Conservation (phyloP, 2,329 filamentous ascomycete genomes). For the Penicillium sp. region DNA sequence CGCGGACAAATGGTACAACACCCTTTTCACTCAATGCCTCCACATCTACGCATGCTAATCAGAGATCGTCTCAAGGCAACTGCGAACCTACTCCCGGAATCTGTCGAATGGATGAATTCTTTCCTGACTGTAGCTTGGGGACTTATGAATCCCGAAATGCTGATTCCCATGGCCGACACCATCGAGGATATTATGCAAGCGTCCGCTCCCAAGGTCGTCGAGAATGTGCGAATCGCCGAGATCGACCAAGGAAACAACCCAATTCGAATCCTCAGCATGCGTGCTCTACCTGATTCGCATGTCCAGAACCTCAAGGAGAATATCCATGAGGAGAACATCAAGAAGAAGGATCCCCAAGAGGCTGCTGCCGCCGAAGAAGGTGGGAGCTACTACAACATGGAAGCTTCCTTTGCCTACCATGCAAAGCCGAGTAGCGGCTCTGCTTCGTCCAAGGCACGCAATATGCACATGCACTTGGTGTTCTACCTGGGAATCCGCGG, state of each 20-base stretch:
- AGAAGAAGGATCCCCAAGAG: constrained; percentile 82
- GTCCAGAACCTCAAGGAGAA: constrained; percentile 80
- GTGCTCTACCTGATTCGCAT: constrained; percentile 79
- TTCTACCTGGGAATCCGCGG: constrained; percentile 92
- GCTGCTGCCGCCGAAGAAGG: constrained; percentile 86
- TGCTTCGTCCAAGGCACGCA: constrained; percentile 79
- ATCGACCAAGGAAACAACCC: constrained; percentile 94
- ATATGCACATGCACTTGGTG: constrained; percentile 95
- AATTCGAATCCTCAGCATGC: constrained; percentile 80
- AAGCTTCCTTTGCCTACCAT: constrained; percentile 88
- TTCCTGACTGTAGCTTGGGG: constrained; percentile 84
- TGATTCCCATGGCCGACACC: constrained; percentile 86
- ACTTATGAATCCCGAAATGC: constrained; percentile 93
- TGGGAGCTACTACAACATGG: constrained; percentile 89
- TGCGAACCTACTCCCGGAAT: constrained; percentile 87
- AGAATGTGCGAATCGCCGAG: constrained; percentile 92
- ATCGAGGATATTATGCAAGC: constrained; percentile 96
- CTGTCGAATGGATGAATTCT: constrained; percentile 95
- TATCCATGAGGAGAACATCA: constrained; percentile 75
- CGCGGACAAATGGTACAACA: constrained; percentile 70
- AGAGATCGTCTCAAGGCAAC: constrained; percentile 58
- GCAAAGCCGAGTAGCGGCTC: constrained; percentile 71
- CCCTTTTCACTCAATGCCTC: background rate
- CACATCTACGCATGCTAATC: background rate
- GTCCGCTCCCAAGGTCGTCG: constrained; percentile 84